Evolutionary conservation across 2,329 filamentous ascomycete species (phyloP), one percentile per base, ranked within the genome.

Genomic region (Exophiala phaeomuriformis): DNA sequence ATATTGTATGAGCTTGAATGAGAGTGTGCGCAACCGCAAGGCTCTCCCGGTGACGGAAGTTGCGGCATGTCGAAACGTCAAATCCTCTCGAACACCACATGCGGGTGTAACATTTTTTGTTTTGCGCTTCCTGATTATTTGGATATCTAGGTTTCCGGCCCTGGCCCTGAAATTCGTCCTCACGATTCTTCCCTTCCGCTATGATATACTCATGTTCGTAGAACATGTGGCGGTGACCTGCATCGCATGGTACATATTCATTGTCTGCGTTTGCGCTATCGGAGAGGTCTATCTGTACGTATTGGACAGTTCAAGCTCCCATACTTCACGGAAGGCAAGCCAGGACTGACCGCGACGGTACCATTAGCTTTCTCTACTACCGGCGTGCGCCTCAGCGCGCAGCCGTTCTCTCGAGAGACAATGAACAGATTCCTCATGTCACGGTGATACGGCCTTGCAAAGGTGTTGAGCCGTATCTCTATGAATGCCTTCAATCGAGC

Each of bases 401-500:
- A 19, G 60, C 66, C 52, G 75, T 69, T 36, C 66, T 71, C 19
- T 66, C 67, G 1, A 58, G 70, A 10, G 63, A 69, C 5, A 60
- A 61, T 19, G 50, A 66, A 8, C 72, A 83, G 37, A 75, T 89
- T 2, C 91, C 90, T 10, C 84, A 88, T 72, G 79, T 98, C 64
- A 97, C 93, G 32, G 79, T 95, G 56, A 90, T 98, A 62, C 86
- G 93, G 2, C 94, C 93, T 0, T 85, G 95, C 60, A 97, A 96
- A 71, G 93, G 90, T 56, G 77, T 95, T 52, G 93, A 97, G 68
- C 87, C 90, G 3, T 81, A 83, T 60, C 82, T 97, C 28, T 95
- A 95, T 76, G 88, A 95, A 65, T 97, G 93, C 66, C 84, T 98
- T 39, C 86, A 87, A 31, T 86, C 90, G 3, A 88, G 86, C 1